Evolutionary conservation across 768 basidiomycete genomes (phyloP).

Genomic region (Russula emetica): DNA sequence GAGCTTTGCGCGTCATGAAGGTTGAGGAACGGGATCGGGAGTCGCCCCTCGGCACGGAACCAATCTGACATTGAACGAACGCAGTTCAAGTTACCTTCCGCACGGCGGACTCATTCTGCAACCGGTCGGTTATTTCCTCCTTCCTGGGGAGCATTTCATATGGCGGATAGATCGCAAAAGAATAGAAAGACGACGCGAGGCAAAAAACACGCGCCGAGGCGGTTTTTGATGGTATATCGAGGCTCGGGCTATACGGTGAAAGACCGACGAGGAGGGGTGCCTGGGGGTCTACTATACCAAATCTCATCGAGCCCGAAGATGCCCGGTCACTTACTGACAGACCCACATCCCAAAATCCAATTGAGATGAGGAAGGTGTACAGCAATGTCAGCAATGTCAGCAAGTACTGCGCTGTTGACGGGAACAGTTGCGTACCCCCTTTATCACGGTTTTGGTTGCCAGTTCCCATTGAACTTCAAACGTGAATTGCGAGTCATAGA

Average conservation of each 20-base stretch:
- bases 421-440: background rate
- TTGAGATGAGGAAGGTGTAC: background rate
- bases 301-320: conserved; percentile 17
- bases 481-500: background rate
- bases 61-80: background rate
- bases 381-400: background rate
- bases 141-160: conserved; percentile 2
- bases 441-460: background rate
- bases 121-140: conserved; percentile 14
- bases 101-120: background rate
- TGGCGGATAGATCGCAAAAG: background rate
- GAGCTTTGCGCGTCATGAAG: background rate
- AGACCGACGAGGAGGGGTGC: background rate
- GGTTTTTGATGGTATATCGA: background rate
- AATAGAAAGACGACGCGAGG: background rate
- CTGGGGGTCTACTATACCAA: conserved; percentile 8
- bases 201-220: background rate
- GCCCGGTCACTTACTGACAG: background rate
- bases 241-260: conserved; percentile 1
- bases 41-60: background rate
- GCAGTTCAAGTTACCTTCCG: background rate
- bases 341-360: background rate
- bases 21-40: background rate
- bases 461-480: background rate
- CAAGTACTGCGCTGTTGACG: background rate